phyloP scores from a whole-genome alignment of 192 early-diverging fungal species.

The Endogone sp. region DNA sequence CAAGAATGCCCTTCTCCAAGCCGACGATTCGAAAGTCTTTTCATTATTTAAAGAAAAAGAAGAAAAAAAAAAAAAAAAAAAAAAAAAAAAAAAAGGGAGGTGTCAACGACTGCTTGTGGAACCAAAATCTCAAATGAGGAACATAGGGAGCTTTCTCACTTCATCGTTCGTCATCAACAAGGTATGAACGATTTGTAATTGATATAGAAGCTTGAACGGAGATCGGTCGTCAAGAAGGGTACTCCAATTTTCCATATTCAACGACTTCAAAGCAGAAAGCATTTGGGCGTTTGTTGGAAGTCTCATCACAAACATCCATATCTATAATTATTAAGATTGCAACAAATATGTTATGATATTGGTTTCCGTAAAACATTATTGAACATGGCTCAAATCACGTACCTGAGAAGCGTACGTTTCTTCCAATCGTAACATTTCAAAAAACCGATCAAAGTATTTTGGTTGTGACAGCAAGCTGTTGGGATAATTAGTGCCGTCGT shows the following conservation, averaged over 20 bases:
- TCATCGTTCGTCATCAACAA: conserved; percentile 33
- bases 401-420: conserved; percentile 43
- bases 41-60: background rate
- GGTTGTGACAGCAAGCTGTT: conserved; percentile 33
- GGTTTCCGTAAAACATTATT: background rate
- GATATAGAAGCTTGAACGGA: conserved; percentile 40
- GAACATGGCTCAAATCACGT: no score
- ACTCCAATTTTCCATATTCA: conserved; percentile 31
- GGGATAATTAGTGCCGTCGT: conserved; percentile 22
- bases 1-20: conserved; percentile 32
- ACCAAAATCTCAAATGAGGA: no score
- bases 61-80: no score
- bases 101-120: no score
- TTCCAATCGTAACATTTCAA: conserved; percentile 33
- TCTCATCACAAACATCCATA: conserved; percentile 24
- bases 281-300: conserved; percentile 34
- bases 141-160: no score
- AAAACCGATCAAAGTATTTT: conserved; percentile 37
- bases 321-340: conserved; percentile 4
- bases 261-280: conserved; percentile 17
- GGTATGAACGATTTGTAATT: conserved; percentile 36
- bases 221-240: conserved; percentile 32
- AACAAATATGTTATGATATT: background rate
- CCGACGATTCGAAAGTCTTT: conserved; percentile 11
- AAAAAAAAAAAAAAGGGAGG: no score